phyloP scores from a whole-genome alignment of 1,284 basidiomycete species.

The Ustilago sp. region DNA sequence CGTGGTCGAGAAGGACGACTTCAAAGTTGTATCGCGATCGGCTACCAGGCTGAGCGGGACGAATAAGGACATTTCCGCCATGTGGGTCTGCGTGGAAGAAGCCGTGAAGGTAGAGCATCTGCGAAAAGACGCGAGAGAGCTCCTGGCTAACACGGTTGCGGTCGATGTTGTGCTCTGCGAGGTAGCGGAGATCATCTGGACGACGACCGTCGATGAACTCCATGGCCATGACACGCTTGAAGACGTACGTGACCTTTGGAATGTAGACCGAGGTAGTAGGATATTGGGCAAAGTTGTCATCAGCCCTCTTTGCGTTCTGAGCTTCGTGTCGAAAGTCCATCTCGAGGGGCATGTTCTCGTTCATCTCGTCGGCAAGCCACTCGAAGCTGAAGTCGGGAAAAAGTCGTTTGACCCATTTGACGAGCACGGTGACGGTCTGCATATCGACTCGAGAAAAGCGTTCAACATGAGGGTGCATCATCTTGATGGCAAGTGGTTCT shows the following conservation, averaged over 20 bases:
- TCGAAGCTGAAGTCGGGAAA: constrained; percentile 80
- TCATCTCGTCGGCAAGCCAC: constrained; percentile 68
- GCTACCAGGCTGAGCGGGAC: constrained; percentile 53
- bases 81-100: constrained; percentile 71
- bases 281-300: constrained; percentile 76
- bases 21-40: constrained; percentile 67
- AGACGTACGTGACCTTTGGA: constrained; percentile 85
- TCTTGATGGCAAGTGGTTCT: constrained; percentile 86
- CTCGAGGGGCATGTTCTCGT: constrained; percentile 85
- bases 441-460: constrained; percentile 94
- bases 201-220: constrained; percentile 87
- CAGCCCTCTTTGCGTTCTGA: constrained; percentile 80
- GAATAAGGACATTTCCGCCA: constrained; percentile 87
- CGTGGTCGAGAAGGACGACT: constrained; percentile 68
- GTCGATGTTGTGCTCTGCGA: constrained; percentile 87
- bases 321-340: constrained; percentile 95
- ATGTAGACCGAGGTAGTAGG: constrained; percentile 80
- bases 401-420: constrained; percentile 86
- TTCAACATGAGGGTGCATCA: constrained; percentile 93
- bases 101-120: constrained; percentile 97
- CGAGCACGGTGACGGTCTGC: constrained; percentile 71
- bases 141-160: constrained; percentile 92
- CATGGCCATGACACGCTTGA: constrained; percentile 90
- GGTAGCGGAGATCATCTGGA: constrained; percentile 87
- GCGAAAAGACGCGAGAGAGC: constrained; percentile 79